A percentile compares a stretch with the other conserved stretches of the same genome.
phyloP scores from a whole-genome alignment of 306 rosid genomes.

The Quercus ilex region DNA sequence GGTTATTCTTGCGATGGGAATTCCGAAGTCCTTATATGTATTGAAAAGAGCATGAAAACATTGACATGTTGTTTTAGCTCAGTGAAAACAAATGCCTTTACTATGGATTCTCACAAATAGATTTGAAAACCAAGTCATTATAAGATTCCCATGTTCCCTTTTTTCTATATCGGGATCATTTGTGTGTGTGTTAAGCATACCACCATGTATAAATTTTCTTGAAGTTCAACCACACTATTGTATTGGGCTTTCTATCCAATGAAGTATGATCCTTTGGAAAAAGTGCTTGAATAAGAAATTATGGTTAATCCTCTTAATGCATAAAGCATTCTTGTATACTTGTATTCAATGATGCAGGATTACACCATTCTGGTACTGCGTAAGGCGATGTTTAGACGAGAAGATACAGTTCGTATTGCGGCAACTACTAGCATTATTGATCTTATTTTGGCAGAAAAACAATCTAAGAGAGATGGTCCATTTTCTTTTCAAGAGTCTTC shows the following conservation, averaged over 20 bases:
- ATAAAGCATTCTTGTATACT: neutral
- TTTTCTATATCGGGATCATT: neutral
- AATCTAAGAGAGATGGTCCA: conserved; percentile 26
- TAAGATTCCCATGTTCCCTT: neutral
- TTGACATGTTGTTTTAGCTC: too few relatives aligned
- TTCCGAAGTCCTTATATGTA: neutral
- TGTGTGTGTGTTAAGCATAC: neutral
- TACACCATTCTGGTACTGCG: conserved; percentile 40
- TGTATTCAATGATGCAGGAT: conserved; percentile 21
- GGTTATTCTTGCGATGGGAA: neutral
- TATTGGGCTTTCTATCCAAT: neutral
- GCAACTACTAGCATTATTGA: conserved; percentile 35
- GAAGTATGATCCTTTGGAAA: neutral
- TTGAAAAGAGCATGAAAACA: neutral
- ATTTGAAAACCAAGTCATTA: neutral
- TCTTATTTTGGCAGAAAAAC: conserved; percentile 35
- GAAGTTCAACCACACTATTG: neutral
- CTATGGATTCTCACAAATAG: neutral
- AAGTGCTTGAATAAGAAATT: neutral
- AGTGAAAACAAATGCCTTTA: neutral
- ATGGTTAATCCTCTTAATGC: neutral
- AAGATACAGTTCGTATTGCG: conserved; percentile 38
- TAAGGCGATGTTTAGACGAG: conserved; percentile 44
- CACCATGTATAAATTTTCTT: neutral
- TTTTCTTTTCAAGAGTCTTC: conserved; percentile 39